Evolutionary conservation across 2,329 filamentous ascomycete genomes (phyloP).

Genomic region (Aureobasidium sp.): DNA sequence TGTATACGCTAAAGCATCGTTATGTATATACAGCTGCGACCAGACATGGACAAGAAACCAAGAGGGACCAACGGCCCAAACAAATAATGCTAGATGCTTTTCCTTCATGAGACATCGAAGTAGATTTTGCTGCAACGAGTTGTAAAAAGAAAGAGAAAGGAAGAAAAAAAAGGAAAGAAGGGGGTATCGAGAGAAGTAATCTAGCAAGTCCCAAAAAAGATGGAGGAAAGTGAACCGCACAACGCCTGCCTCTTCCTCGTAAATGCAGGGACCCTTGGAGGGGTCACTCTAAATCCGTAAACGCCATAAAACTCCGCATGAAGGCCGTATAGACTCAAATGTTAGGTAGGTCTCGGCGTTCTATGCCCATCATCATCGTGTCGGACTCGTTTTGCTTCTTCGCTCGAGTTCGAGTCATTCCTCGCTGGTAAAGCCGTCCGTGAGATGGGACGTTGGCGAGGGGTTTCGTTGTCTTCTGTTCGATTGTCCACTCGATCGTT

Average conservation of each 20-base stretch:
- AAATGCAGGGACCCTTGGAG: not conserved
- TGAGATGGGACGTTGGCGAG: not conserved
- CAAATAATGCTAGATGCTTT: not conserved
- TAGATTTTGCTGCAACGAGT: not conserved
- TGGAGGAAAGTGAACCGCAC: not conserved
- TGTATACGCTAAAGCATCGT: not conserved
- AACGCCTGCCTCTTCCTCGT: not conserved
- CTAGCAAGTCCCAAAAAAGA: not conserved
- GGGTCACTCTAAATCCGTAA: not conserved
- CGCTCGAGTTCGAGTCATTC: no score
- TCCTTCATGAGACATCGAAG: not conserved
- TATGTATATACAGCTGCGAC: not conserved
- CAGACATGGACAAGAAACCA: not conserved
- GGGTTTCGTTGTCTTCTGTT: not conserved
- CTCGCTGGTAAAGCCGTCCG: not conserved
- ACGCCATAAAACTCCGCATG: not conserved
- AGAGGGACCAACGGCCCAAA: not conserved
- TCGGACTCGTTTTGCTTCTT: not conserved
- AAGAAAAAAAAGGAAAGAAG: not conserved
- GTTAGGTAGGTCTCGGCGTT: not conserved
- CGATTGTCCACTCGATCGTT: not conserved
- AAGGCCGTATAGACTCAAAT: not conserved
- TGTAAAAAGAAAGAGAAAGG: not conserved
- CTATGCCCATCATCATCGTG: not conserved
- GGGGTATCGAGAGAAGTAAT: conserved; percentile 9